phyloP scores from a whole-genome alignment of 768 basidiomycete genomes.

The Stropharia rugosoannulata region DNA sequence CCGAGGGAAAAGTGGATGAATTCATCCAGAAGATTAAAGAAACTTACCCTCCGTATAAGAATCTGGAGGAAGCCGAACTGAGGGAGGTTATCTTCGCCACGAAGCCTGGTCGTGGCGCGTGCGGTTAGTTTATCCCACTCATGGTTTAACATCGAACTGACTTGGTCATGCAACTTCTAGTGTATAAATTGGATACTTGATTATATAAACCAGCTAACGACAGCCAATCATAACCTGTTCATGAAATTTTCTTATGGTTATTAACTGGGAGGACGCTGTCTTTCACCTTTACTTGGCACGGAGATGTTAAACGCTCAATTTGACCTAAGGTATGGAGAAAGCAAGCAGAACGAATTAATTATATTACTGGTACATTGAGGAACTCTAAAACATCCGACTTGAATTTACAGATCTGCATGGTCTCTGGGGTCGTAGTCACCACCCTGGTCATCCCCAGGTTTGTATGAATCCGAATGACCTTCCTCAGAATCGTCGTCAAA shows the following conservation, averaged over 20 bases:
- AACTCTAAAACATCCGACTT: neutral
- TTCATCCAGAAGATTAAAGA: constrained; percentile 65
- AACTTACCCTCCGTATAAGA: constrained; percentile 64
- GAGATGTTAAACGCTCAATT: too few species aligned
- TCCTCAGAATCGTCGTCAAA: constrained; percentile 1
- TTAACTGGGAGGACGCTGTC: too few species aligned
- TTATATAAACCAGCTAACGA: neutral
- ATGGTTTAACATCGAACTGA: neutral
- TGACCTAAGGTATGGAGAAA: neutral
- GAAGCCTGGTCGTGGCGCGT: constrained; percentile 79
- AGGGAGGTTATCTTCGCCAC: constrained; percentile 79
- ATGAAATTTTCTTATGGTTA: too few species aligned
- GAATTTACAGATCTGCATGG: constrained; percentile 12
- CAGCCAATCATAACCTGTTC: too few species aligned
- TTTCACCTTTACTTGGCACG: too few species aligned
- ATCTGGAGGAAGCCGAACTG: constrained; percentile 56
- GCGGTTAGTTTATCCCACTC: constrained; percentile 45
- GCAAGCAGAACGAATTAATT: neutral
- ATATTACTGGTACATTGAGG: neutral
- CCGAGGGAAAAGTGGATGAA: constrained; percentile 53
- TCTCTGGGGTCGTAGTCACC: constrained; percentile 7
- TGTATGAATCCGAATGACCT: neutral
- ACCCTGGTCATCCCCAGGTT: neutral
- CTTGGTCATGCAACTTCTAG: neutral
- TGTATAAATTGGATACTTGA: too few species aligned